phyloP scores from a whole-genome alignment of 2,329 filamentous ascomycete genomes.

The Alternaria incomplexa region DNA sequence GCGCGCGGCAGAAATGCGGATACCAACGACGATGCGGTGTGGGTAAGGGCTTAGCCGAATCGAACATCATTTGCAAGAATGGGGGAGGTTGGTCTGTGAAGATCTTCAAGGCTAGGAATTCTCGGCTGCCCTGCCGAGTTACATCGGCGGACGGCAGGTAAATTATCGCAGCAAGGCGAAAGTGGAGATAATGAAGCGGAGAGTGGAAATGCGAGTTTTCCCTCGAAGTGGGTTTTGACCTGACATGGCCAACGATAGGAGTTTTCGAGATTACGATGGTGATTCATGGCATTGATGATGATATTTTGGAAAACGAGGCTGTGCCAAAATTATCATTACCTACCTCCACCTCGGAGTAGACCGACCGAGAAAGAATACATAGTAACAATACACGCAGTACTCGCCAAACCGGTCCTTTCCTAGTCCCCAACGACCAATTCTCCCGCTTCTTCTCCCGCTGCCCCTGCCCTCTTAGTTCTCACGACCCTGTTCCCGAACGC shows the following conservation, averaged over 20 bases:
- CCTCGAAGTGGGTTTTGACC: not conserved
- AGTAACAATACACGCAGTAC: not conserved
- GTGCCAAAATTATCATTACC: not conserved
- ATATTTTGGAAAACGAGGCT: not conserved
- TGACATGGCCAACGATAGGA: not conserved
- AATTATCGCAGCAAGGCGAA: not conserved
- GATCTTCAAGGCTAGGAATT: not conserved
- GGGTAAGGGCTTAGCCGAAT: not conserved
- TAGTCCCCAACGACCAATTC: not conserved
- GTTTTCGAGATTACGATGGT: not conserved
- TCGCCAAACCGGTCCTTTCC: not conserved
- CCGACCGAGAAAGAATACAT: not conserved
- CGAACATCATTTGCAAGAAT: not conserved
- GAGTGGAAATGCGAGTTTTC: not conserved
- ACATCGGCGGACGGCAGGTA: not conserved
- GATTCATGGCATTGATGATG: not conserved
- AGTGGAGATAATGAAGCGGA: not conserved
- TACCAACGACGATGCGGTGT: not conserved
- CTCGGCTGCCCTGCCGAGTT: not conserved
- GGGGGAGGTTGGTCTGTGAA: not conserved
- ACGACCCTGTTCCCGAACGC: not conserved
- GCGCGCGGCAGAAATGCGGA: conserved; percentile 2
- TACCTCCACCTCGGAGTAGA: not conserved
- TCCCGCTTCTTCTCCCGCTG: not conserved
- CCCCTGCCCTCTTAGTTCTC: not conserved